These are phyloP conservation scores for Metschnikowia santaceciliae DNA, from an alignment of 805 yeast species.

Conservation along the genomic window DNA sequence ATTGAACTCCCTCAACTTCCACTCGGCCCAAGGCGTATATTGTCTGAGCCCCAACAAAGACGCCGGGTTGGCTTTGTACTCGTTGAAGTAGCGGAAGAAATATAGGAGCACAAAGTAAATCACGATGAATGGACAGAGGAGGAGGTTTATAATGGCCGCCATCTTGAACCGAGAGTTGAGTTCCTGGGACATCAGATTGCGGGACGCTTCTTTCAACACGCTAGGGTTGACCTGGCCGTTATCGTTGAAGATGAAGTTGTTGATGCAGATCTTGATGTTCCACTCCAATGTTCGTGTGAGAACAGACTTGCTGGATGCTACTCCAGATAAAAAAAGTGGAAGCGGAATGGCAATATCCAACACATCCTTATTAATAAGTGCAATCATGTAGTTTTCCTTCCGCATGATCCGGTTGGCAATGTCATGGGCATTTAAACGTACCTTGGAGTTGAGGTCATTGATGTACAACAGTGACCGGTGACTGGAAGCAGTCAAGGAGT, in stretches of 20 bases:
- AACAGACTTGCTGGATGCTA: conserved; percentile 29
- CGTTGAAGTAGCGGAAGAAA: conserved; percentile 89
- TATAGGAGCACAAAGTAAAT: conserved; percentile 76
- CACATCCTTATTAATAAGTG: conserved; percentile 75
- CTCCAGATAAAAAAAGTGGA: conserved; percentile 13
- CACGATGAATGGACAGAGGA: conserved; percentile 83
- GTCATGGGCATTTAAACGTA: conserved; percentile 83
- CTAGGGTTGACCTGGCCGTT: conserved; percentile 75
- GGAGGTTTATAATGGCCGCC: conserved; percentile 80
- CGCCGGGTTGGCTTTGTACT: conserved; percentile 84
- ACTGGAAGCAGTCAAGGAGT: conserved; percentile 55
- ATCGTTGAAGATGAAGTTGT: conserved; percentile 79
- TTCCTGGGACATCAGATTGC: conserved; percentile 64
- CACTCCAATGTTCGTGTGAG: conserved; percentile 90
- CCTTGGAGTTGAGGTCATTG: conserved; percentile 62
- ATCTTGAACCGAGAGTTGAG: conserved; percentile 74
- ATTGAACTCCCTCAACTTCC: conserved; percentile 93
- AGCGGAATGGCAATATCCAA: conserved; percentile 54
- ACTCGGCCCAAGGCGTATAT: conserved; percentile 90
- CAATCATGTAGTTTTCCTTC: conserved; percentile 89
- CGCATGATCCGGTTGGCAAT: conserved; percentile 96
- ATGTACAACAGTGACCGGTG: conserved; percentile 24
- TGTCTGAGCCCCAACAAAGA: conserved; percentile 67
- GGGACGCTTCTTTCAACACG: conserved; percentile 66
- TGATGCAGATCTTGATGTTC: conserved; percentile 84